Conservation (phyloP, 164 flowering plant genomes). For the Stephania cephalantha region DNA sequence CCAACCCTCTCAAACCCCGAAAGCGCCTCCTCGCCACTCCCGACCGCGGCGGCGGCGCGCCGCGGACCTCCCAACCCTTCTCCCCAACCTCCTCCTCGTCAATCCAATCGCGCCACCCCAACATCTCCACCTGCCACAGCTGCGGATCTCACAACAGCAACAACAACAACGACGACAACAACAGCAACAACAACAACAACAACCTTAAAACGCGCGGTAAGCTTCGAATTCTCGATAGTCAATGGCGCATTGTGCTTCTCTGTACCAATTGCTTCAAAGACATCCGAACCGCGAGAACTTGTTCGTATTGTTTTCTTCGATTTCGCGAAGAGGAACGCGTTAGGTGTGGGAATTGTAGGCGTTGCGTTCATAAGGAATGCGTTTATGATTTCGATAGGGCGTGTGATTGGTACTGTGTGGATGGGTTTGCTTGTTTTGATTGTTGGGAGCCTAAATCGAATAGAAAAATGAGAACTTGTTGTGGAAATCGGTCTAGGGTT, state of each 20-base stretch:
- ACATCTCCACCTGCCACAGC: constrained; percentile 50
- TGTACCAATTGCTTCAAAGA: constrained; percentile 39
- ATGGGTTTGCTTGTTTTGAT: constrained; percentile 49
- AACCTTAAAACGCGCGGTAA: neutral
- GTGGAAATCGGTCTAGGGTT: constrained; percentile 6
- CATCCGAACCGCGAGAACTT: constrained; percentile 37
- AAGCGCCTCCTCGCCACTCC: constrained; percentile 16
- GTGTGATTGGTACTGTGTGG: constrained; percentile 21
- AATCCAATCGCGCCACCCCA: constrained; percentile 27
- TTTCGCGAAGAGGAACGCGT: constrained; percentile 8
- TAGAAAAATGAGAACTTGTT: constrained; percentile 6
- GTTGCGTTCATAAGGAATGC: constrained; percentile 40
- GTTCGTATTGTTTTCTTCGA: constrained; percentile 55
- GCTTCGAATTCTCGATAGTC: constrained; percentile 45
- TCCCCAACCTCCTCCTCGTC: constrained; percentile 1
- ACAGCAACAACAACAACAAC: no score
- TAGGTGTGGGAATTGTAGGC: constrained; percentile 33
- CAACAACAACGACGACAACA: constrained; percentile 19
- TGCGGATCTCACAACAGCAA: constrained; percentile 32
- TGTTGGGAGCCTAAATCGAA: constrained; percentile 61
- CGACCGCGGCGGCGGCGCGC: neutral
- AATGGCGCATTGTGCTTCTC: constrained; percentile 70
- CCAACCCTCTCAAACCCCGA: constrained; percentile 15
- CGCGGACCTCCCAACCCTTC: neutral
- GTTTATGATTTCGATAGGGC: constrained; percentile 18